Evolutionary conservation across 2,329 filamentous ascomycete genomes (phyloP).

Genomic region (Pseudodiploospora longispora): DNA sequence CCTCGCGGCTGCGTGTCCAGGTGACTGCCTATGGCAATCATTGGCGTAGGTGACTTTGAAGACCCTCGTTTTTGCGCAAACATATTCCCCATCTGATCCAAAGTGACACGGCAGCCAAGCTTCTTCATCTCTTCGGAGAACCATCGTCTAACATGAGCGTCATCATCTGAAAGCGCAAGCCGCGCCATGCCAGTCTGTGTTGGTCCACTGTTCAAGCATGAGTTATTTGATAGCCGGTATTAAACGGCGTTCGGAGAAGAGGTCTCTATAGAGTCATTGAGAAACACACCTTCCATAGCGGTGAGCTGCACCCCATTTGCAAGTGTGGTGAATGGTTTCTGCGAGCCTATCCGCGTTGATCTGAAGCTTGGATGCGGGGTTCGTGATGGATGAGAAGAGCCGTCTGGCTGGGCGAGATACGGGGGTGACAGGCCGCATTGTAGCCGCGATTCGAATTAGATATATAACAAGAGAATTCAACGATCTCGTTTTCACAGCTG

Average conservation of each 20-base stretch:
- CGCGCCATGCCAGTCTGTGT: conserved; percentile 70
- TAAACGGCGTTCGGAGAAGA: not conserved
- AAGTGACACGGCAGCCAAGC: conserved; percentile 57
- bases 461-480: too few species aligned
- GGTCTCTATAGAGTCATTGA: not conserved
- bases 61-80: conserved; percentile 64
- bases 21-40: conserved; percentile 61
- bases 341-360: conserved; percentile 21
- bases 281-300: conserved; percentile 20
- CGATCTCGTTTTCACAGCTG: too few species aligned
- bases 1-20: conserved; percentile 57
- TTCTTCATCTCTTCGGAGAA: conserved; percentile 57
- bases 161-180: conserved; percentile 64
- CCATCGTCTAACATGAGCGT: conserved; percentile 71
- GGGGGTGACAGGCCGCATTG: not conserved
- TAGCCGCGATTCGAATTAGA: not conserved
- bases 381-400: conserved; percentile 3
- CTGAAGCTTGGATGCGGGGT: conserved; percentile 9
- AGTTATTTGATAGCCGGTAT: not conserved
- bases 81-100: conserved; percentile 74
- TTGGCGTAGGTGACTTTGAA: conserved; percentile 48
- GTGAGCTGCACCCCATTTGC: conserved; percentile 24
- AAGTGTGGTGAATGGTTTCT: conserved; percentile 23
- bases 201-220: conserved; percentile 12
- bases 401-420: not conserved